Conservation (phyloP, 2,329 filamentous ascomycete species). For the Bipolaris bicolor region DNA sequence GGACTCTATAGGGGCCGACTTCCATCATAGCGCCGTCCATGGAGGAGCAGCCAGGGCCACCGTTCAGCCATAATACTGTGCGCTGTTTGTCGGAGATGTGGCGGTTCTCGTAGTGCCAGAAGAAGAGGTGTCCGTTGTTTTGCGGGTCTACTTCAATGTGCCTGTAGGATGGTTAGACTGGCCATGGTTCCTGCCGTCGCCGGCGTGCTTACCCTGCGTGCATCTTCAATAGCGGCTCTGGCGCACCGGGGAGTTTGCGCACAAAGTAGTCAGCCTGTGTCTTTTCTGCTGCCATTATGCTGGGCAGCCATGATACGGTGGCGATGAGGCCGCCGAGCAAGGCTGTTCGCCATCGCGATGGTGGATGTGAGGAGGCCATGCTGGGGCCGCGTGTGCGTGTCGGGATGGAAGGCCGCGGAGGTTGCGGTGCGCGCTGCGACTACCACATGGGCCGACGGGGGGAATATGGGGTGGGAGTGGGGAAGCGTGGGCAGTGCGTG, state of each 20-base stretch:
- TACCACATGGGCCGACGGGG: conserved; percentile 42
- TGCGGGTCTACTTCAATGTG: conserved; percentile 89
- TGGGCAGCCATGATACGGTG: conserved; percentile 42
- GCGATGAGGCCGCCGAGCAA: conserved; percentile 41
- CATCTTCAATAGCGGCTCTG: conserved; percentile 87
- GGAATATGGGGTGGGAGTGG: not conserved
- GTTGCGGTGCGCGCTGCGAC: conserved; percentile 33
- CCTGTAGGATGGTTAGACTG: conserved; percentile 53
- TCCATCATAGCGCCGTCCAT: conserved; percentile 98
- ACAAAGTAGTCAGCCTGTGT: conserved; percentile 89
- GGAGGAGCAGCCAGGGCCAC: conserved; percentile 94
- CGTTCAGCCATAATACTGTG: conserved; percentile 96
- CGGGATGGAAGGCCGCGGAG: conserved; percentile 23
- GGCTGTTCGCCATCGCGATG: conserved; percentile 42
- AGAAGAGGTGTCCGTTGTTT: conserved; percentile 92
- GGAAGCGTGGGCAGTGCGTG: not conserved
- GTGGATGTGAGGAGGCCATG: conserved; percentile 35
- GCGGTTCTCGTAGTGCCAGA: conserved; percentile 96
- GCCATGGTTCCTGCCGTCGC: not conserved
- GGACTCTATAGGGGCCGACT: conserved; percentile 88
- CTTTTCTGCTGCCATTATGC: conserved; percentile 52
- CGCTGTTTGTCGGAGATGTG: conserved; percentile 92
- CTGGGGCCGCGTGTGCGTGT: conserved; percentile 20
- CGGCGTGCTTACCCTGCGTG: conserved; percentile 78
- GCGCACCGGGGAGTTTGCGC: conserved; percentile 80